Percentiles rank a stretch among this genome's conserved stretches.
Evolutionary conservation across 495 filamentous ascomycete genomes (phyloP).

Genomic region (Xylaria telfairii): DNA sequence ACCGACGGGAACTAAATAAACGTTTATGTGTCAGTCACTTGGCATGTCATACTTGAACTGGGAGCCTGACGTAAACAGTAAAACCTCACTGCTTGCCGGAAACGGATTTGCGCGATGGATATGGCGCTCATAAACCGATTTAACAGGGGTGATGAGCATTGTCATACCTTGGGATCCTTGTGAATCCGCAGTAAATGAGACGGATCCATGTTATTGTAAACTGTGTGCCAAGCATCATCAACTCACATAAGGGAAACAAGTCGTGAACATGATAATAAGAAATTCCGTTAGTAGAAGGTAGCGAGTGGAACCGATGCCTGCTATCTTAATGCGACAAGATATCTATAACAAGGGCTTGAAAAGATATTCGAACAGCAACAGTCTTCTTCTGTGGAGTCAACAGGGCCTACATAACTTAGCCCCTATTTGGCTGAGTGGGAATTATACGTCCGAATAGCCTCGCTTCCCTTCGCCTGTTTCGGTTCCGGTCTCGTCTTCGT

Average conservation of each 20-base stretch:
- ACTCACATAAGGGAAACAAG: neutral
- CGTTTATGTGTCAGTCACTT: neutral
- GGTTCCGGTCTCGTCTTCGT: too few species aligned
- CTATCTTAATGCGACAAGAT: neutral
- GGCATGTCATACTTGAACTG: neutral
- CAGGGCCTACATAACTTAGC: too few species aligned
- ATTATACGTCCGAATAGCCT: too few species aligned
- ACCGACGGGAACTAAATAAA: neutral
- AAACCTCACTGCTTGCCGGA: neutral
- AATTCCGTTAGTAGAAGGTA: neutral
- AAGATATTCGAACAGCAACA: too few species aligned
- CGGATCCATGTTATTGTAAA: too few species aligned
- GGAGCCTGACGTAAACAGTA: neutral
- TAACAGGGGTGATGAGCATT: neutral
- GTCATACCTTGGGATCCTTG: neutral
- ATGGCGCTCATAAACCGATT: neutral
- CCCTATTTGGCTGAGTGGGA: too few species aligned
- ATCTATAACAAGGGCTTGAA: too few species aligned
- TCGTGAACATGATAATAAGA: neutral
- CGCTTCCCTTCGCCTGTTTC: too few species aligned
- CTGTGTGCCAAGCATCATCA: neutral
- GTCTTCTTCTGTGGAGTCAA: too few species aligned
- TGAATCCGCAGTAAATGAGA: neutral
- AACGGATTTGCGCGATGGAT: neutral
- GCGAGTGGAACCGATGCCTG: neutral